These are phyloP conservation scores for Phoma sp. DNA, from an alignment of 2,329 filamentous ascomycete species.

Conservation along the genomic window DNA sequence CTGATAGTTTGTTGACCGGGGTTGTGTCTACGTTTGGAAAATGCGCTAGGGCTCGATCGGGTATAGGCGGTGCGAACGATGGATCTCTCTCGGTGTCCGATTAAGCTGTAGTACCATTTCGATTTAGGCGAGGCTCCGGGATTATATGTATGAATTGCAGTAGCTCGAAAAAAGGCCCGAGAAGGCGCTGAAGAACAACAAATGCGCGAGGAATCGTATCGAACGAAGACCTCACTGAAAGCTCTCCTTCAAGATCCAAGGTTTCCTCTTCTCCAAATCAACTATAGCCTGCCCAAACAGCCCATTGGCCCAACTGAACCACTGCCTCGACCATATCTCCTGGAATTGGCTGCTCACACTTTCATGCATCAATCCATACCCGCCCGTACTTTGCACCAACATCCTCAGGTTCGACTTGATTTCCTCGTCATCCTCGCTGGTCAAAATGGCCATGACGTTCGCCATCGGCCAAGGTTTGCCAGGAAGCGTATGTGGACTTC, in stretches of 20 bases:
- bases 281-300: conserved; percentile 57
- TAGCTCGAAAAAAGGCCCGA: neutral
- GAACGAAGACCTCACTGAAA: conserved; percentile 26
- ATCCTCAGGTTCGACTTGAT: conserved; percentile 50
- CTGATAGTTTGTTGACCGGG: neutral
- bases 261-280: conserved; percentile 52
- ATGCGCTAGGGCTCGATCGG: neutral
- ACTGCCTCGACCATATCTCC: conserved; percentile 55
- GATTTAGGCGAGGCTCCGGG: neutral
- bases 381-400: conserved; percentile 56
- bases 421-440: conserved; percentile 55
- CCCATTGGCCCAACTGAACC: conserved; percentile 61
- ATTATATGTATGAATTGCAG: neutral
- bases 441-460: conserved; percentile 56
- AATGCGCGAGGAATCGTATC: neutral
- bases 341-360: conserved; percentile 52
- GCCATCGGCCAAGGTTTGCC: conserved; percentile 59
- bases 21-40: neutral
- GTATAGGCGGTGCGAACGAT: neutral
- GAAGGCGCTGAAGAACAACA: neutral
- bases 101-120: neutral
- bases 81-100: neutral
- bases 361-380: conserved; percentile 59
- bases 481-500: conserved; percentile 54
- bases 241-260: conserved; percentile 48